Evolutionary conservation across 2,329 filamentous ascomycete genomes (phyloP), one percentile per base, ranked within the genome.

Genomic region (Epichloe sibirici): DNA sequence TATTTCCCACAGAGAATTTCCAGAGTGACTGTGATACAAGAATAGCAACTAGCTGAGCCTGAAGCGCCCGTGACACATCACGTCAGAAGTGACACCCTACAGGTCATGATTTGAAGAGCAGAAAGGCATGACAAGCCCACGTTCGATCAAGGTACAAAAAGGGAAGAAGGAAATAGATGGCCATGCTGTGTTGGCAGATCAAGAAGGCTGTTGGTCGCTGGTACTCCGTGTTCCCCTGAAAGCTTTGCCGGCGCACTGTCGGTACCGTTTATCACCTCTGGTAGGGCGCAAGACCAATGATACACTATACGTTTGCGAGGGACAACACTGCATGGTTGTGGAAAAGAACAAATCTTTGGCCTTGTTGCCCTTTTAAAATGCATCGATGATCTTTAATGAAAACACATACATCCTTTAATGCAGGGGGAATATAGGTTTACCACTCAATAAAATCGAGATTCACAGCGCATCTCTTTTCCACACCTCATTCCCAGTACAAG

Each of bases 1-100:
- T 21, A 9, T 28, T 31, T n/a, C 21, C 8, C 45, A 25, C 25
- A 71, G 67, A 51, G 63, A 69, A 25, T 66, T 68, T 45, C 63
- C 61, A 23, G 65, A 68, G 53, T 66, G 58, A 58, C n/a, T 35
- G 17, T 12, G 34, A 28, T 47, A 12, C n/a, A 5, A 25, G 2
- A 21, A 21, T 34, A 38, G 17, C n/a, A 6, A 35, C n/a, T 3
- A 37, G 45, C 35, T 23, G 17, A 23, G 17, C 34, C 28, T 31
- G 35, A 8, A 35, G 12, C 31, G 45, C 15, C 7, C 25, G 11
- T 35, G 28, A 7, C 31, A 35, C 12, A 5, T 15, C 28, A 35
- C 45, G 21, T 21, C 17, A 3, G 28, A n/a, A 35, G n/a, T 21
- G 45, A n/a, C 45, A 46, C 28, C 2, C 34, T 0, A 13, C 31